These are phyloP conservation scores for Aphanomyces stellatus DNA, from an alignment of 352 stramenopile genomes.

Conservation along the genomic window DNA sequence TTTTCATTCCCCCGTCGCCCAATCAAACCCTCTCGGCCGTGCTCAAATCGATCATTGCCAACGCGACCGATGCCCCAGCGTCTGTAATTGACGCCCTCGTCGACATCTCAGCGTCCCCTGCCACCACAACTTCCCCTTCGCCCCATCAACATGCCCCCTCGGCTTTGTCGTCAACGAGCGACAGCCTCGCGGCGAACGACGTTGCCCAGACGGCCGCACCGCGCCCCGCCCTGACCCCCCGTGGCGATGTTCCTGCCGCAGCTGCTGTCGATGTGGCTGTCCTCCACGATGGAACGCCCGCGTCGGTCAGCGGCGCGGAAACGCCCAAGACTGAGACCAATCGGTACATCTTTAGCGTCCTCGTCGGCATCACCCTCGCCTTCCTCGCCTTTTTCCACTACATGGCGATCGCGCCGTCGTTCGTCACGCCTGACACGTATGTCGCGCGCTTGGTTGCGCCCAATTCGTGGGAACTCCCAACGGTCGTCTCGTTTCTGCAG, in stretches of 20 bases:
- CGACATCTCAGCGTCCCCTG: too few relatives aligned
- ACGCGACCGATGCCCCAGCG: neutral
- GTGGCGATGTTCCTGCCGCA: too few relatives aligned
- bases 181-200: neutral
- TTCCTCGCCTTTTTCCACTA: constrained; percentile 16
- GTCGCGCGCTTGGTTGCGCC: constrained; percentile 24
- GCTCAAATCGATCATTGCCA: neutral
- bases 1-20: neutral
- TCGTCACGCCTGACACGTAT: neutral
- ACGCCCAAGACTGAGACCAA: neutral
- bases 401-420: constrained; percentile 7
- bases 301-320: neutral
- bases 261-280: neutral
- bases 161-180: neutral
- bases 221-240: neutral
- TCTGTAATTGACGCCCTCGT: neutral
- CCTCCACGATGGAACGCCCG: neutral
- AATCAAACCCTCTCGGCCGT: neutral
- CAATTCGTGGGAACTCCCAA: constrained; percentile 67
- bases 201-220: neutral
- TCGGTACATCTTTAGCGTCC: constrained; percentile 3
- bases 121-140: neutral
- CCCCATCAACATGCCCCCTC: too few relatives aligned
- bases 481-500: constrained; percentile 62
- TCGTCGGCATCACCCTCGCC: constrained; percentile 7